Evolutionary conservation across 306 rosid genomes (phyloP), one percentile per base, ranked within the genome.

Genomic region (Dalbergia cultrata): DNA sequence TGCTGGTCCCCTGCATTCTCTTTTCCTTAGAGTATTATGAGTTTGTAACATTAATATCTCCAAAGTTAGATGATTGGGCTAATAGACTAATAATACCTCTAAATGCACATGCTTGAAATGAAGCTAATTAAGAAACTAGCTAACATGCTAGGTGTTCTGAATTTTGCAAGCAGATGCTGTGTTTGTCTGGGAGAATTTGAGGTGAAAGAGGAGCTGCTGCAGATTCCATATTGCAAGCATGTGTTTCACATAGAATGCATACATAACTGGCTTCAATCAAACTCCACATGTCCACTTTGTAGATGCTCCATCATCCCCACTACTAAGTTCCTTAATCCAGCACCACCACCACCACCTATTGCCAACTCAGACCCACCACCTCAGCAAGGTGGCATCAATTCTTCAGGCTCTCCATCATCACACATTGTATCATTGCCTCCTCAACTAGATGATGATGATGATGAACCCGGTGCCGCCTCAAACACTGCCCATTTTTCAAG

Each of bases 261-360:
- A 69, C 82, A 85, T 67, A 89, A 82, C 44, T 94, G 98, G 98
- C 85, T 94, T 37, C 90, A 86, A 77, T 85, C 89, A 71, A 89
- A 94, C 86, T 84, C 91, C 60, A 92, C 95, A 21, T 94, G 98
- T 54, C 98, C 98, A 33, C 93, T 94, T 35, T 94, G 98, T 57
- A 86, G 98, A 84, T 90, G 89, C 81, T 84, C 86, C 19, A 87
- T 92, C 81, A 74, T 86, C 54, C 88, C 93, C 14, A 64, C 86
- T 5, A 56, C 75, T 61, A 76, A 83, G 73, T 59, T 67, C 45
- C 80, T 67, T 17, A 53, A 53, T 17, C 67, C 31, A 66, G 67
- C 76, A 57, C 13, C 67, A 22, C 64, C 80, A 56, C 34, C 56
- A 22, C 56, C 73, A 43, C 54, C 41, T 57, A 45, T 49, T 79